Percentiles rank a stretch among this genome's conserved stretches.
These are phyloP conservation scores for Ormosia emarginata DNA, from an alignment of 306 rosid genomes.

Conservation along the genomic window DNA sequence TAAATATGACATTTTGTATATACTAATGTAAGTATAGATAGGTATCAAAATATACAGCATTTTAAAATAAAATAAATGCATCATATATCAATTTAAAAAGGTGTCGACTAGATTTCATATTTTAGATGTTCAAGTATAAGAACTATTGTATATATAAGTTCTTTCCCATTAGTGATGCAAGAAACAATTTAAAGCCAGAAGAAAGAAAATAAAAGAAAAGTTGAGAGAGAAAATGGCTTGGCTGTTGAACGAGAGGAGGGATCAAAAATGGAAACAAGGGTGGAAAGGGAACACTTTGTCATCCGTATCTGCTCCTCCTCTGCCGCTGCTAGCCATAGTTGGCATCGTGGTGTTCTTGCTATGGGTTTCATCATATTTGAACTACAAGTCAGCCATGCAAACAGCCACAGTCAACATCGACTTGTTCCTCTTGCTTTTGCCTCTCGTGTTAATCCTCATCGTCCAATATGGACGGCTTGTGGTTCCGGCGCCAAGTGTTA, in stretches of 20 bases:
- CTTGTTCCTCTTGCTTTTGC: constrained; percentile 24
- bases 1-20: too few species aligned
- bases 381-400: constrained; percentile 8
- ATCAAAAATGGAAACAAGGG: constrained; percentile 38
- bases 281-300: constrained; percentile 44
- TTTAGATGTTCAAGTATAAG: too few species aligned
- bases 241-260: constrained; percentile 39
- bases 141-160: background rate
- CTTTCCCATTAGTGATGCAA: background rate
- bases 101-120: too few species aligned
- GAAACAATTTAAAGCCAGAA: background rate
- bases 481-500: background rate
- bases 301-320: constrained; percentile 45
- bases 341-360: constrained; percentile 37
- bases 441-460: constrained; percentile 6
- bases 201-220: background rate
- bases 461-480: constrained; percentile 1
- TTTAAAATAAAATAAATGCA: too few species aligned
- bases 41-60: too few species aligned
- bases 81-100: too few species aligned
- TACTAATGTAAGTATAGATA: too few species aligned
- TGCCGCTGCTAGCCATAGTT: constrained; percentile 45
- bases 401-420: background rate
- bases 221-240: constrained; percentile 40
- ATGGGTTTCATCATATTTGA: constrained; percentile 17